Evolutionary conservation across 139 green algal genomes (phyloP).

Genomic region (Mesotaenium endlicherianum): DNA sequence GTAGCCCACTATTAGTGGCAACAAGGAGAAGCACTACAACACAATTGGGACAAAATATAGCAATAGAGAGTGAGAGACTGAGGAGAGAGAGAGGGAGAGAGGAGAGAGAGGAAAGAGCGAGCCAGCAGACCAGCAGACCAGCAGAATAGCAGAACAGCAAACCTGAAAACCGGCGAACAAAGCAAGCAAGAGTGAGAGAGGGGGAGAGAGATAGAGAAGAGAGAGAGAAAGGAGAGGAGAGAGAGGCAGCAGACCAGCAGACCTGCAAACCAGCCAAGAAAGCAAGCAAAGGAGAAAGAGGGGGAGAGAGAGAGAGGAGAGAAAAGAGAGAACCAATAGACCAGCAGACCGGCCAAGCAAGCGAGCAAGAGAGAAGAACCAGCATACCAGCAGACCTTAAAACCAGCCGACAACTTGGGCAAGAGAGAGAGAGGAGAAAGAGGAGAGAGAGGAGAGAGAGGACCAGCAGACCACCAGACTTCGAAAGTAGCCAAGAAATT

Average conservation of each 20-base stretch:
- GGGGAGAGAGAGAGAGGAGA: constrained; percentile 14
- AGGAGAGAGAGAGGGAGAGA: constrained; percentile 6
- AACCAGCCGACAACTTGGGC: no score
- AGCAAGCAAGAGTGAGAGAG: constrained; percentile 14
- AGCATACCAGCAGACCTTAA: no score
- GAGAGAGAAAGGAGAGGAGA: not conserved
- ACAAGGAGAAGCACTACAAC: not conserved
- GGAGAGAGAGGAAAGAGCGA: not conserved
- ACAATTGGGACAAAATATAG: not conserved
- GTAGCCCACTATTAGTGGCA: not conserved
- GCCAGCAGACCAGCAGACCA: no score
- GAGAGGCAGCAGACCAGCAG: not conserved
- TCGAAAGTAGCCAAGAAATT: no score
- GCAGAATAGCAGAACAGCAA: no score
- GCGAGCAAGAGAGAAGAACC: constrained; percentile 14
- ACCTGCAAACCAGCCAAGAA: not conserved
- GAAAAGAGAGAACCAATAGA: constrained; percentile 7
- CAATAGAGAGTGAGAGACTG: not conserved
- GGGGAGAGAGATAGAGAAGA: not conserved
- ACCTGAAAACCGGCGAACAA: no score
- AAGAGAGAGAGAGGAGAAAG: no score
- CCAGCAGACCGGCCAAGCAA: no score
- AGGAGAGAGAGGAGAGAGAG: no score
- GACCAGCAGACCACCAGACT: no score
- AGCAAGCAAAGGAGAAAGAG: not conserved